These are phyloP conservation scores for Candolleomyces efflorescens DNA, from an alignment of 768 basidiomycete genomes.

Conservation along the genomic window DNA sequence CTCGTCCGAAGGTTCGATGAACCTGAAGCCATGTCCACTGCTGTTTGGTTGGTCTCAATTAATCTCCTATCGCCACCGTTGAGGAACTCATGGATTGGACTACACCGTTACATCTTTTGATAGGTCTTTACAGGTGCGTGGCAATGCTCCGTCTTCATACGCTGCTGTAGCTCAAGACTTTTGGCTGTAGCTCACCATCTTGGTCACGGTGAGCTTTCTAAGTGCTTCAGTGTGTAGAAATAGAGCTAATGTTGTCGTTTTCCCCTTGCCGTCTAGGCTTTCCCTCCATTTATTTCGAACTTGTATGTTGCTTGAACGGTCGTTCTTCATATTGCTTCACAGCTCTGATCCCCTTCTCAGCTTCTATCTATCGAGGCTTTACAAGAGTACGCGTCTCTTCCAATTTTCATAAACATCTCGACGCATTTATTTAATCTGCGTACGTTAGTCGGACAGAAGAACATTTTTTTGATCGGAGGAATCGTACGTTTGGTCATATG, in stretches of 20 bases:
- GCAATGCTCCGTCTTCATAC: not conserved
- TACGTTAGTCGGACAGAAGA: not conserved
- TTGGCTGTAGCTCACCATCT: not conserved
- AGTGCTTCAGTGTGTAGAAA: too few relatives aligned
- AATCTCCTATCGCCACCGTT: not conserved
- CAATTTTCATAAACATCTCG: too few relatives aligned
- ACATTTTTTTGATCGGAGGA: not conserved
- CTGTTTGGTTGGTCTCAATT: not conserved
- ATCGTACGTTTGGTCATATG: not conserved
- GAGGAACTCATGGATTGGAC: not conserved
- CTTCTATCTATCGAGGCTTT: slow-evolving; percentile 1
- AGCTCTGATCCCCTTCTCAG: not conserved
- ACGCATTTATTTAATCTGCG: not conserved
- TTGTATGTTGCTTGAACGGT: not conserved
- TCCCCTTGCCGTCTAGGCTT: not conserved
- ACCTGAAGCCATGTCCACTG: not conserved
- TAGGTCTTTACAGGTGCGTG: not conserved
- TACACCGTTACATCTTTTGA: too few relatives aligned
- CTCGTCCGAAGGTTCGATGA: not conserved
- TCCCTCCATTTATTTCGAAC: not conserved
- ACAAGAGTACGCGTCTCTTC: not conserved
- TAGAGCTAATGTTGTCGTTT: not conserved
- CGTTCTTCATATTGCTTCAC: not conserved
- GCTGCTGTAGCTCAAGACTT: too few relatives aligned
- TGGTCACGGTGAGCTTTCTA: not conserved